phyloP scores from a whole-genome alignment of 2,329 filamentous ascomycete genomes.

The Parasarocladium wereldwijsianum region DNA sequence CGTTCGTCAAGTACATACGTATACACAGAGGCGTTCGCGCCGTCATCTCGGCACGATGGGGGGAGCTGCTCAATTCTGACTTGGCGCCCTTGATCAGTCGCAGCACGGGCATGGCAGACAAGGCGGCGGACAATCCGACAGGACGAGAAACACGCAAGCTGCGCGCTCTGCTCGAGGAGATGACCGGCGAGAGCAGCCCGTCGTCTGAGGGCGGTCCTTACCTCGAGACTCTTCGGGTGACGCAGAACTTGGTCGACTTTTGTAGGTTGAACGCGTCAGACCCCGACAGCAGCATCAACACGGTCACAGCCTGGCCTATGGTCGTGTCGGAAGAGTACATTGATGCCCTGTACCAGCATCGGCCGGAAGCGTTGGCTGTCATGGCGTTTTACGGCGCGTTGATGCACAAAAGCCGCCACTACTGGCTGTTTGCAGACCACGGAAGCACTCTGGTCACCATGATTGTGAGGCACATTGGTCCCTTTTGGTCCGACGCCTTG shows the following conservation, averaged over 20 bases:
- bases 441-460: background rate
- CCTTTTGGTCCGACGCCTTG: background rate
- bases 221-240: background rate
- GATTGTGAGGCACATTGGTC: background rate
- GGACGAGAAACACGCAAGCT: too few species aligned
- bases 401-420: conserved; percentile 18
- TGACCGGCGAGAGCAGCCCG: background rate
- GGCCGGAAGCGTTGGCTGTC: conserved; percentile 23
- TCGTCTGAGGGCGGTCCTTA: background rate
- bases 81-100: conserved; percentile 7
- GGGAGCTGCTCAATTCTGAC: conserved; percentile 10
- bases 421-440: conserved; percentile 17
- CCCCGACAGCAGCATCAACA: conserved; percentile 3
- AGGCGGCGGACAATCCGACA: too few species aligned
- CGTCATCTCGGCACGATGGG: conserved; percentile 9
- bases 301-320: conserved; percentile 8
- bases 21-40: conserved; percentile 15
- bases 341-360: conserved; percentile 16
- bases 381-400: conserved; percentile 27
- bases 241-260: conserved; percentile 1
- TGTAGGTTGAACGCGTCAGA: too few species aligned
- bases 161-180: background rate
- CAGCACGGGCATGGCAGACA: background rate
- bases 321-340: conserved; percentile 15
- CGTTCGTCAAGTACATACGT: conserved; percentile 14